These are phyloP conservation scores for Nidularia pulvinata DNA, from an alignment of 768 basidiomycete genomes.

Conservation along the genomic window DNA sequence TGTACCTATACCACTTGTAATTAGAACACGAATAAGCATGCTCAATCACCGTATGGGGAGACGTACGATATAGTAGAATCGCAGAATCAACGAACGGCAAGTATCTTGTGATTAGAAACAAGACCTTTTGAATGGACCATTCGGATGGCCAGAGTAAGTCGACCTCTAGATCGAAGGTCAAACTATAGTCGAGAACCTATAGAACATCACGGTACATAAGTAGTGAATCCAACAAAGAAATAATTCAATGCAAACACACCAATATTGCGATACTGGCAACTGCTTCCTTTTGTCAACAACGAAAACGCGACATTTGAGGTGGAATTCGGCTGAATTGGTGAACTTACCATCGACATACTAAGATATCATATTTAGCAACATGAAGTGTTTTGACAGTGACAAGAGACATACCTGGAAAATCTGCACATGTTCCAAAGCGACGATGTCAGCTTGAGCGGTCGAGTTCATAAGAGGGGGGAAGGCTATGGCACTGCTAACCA, in stretches of 20 bases:
- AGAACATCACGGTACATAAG: no score
- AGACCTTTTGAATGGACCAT: slow-evolving; percentile 10
- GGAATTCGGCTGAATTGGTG: background rate
- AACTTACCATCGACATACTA: background rate
- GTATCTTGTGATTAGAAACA: slow-evolving; percentile 17
- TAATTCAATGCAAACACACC: background rate
- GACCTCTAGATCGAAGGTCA: slow-evolving; percentile 13
- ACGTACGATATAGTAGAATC: slow-evolving; percentile 14
- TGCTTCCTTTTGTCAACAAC: background rate
- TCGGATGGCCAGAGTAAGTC: slow-evolving; percentile 10
- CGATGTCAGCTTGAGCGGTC: background rate
- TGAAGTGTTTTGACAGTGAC: background rate
- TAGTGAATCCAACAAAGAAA: background rate
- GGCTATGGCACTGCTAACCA: no score
- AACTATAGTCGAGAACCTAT: slow-evolving; percentile 13
- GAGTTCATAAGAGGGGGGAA: no score
- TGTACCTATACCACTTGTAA: slow-evolving; percentile 5
- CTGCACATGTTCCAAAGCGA: background rate
- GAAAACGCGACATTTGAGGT: background rate
- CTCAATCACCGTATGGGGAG: background rate
- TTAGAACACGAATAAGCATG: slow-evolving; percentile 2
- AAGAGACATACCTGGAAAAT: background rate
- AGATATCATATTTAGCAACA: background rate
- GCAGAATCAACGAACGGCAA: slow-evolving; percentile 14
- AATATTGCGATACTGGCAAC: background rate